phyloP scores from a whole-genome alignment of 23 red algal genomes.

The Gracilaria gracilis region DNA sequence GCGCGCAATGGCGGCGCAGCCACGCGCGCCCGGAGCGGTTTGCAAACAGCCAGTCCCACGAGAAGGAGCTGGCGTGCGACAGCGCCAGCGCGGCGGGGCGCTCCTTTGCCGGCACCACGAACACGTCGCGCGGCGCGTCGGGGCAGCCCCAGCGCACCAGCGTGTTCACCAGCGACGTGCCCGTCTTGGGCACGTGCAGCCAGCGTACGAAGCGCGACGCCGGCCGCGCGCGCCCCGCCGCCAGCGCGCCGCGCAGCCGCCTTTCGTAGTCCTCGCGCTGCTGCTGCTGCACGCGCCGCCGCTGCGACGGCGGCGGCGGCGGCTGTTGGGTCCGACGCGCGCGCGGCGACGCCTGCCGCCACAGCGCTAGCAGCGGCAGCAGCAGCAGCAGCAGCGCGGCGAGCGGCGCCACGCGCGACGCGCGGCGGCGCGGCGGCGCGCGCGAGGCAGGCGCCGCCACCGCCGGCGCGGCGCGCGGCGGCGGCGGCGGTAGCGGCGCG shows the following conservation, averaged over 20 bases:
- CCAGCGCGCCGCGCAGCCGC: neutral
- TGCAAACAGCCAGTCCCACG: constrained; percentile 64
- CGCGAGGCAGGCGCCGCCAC: no score
- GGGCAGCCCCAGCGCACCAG: constrained; percentile 64
- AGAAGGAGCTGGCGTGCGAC: constrained; percentile 11
- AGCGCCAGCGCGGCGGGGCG: constrained; percentile 16
- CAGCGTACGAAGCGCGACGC: constrained; percentile 30
- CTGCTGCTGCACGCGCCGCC: no score
- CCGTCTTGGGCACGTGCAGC: constrained; percentile 71
- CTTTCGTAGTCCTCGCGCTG: constrained; percentile 22
- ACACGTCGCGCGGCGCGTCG: constrained; percentile 12
- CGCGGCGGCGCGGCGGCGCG: no score
- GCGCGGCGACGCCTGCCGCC: neutral
- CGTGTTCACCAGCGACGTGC: constrained; percentile 69
- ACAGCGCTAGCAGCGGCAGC: neutral
- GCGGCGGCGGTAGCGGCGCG: no score
- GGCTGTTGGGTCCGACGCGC: no score
- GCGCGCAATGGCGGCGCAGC: constrained; percentile 37
- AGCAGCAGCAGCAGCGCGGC: no score
- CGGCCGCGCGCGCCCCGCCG: constrained; percentile 10
- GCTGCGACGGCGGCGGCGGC: no score
- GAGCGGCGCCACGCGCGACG: no score
- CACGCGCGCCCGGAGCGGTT: constrained; percentile 38
- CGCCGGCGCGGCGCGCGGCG: no score
- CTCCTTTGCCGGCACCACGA: constrained; percentile 51